phyloP scores from a whole-genome alignment of 257 asterid genomes.

The Fraxinus anomala region DNA sequence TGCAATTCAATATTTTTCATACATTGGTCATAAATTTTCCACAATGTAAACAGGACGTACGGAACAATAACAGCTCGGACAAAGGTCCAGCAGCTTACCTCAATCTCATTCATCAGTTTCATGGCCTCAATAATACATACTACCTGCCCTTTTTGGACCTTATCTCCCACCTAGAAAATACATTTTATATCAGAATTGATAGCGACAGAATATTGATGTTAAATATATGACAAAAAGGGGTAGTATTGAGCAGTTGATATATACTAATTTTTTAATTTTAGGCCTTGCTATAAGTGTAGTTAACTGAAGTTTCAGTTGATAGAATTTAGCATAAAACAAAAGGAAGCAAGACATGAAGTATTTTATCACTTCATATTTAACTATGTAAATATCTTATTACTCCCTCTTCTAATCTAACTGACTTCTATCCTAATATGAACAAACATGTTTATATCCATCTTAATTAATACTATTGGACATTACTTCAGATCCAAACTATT shows the following conservation, averaged over 20 bases:
- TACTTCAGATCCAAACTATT: not conserved
- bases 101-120: conserved; percentile 80
- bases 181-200: not conserved
- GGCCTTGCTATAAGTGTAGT: not conserved
- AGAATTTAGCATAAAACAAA: not conserved
- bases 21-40: conserved; percentile 6
- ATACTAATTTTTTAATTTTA: not conserved
- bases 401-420: not conserved
- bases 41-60: conserved; percentile 8
- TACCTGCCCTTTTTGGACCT: conserved; percentile 68
- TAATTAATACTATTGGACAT: not conserved
- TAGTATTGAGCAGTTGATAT: not conserved
- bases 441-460: not conserved
- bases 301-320: not conserved
- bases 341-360: no score
- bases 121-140: conserved; percentile 74
- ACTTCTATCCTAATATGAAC: not conserved
- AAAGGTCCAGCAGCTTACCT: conserved; percentile 41
- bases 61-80: conserved; percentile 12
- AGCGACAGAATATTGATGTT: not conserved
- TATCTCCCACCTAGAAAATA: conserved; percentile 59
- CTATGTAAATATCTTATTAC: not conserved
- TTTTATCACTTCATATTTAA: not conserved
- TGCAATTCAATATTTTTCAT: not conserved
- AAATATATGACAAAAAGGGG: not conserved